These are phyloP conservation scores for Nymphaea thermarum DNA, from an alignment of 164 flowering plant genomes.

Conservation along the genomic window DNA sequence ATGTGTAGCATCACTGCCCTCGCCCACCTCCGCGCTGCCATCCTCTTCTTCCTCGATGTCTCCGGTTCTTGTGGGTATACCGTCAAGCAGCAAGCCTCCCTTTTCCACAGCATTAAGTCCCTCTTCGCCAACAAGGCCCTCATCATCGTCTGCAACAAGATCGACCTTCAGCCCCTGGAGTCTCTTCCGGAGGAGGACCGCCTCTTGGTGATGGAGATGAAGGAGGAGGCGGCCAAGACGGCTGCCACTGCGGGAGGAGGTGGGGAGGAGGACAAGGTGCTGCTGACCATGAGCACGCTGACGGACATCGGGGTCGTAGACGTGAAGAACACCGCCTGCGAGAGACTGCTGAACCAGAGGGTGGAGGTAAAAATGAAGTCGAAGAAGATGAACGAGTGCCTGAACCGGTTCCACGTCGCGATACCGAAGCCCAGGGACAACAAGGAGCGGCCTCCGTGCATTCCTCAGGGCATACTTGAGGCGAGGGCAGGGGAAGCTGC, in stretches of 20 bases:
- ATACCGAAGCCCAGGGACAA: slow-evolving; percentile 74
- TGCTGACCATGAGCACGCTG: slow-evolving; percentile 80
- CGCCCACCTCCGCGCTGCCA: slow-evolving; percentile 85
- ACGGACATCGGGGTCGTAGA: slow-evolving; percentile 75
- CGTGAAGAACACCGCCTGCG: slow-evolving; percentile 86
- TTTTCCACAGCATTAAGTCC: slow-evolving; percentile 89
- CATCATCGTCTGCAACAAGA: slow-evolving; percentile 81
- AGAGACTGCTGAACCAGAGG: slow-evolving; percentile 69
- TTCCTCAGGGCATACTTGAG: slow-evolving; percentile 72
- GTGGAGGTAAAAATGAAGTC: slow-evolving; percentile 86
- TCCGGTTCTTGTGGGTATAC: slow-evolving; percentile 89
- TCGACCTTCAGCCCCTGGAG: slow-evolving; percentile 81
- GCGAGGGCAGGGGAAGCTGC: slow-evolving; percentile 42
- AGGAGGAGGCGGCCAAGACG: slow-evolving; percentile 76
- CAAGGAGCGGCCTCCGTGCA: slow-evolving; percentile 76
- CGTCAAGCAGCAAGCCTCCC: slow-evolving; percentile 81
- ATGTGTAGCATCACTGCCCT: slow-evolving; percentile 96
- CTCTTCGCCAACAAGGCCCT: slow-evolving; percentile 79
- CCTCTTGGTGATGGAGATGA: slow-evolving; percentile 72
- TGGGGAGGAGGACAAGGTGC: slow-evolving; percentile 36
- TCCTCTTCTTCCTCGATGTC: slow-evolving; percentile 73
- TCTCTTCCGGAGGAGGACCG: slow-evolving; percentile 62
- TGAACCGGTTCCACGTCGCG: slow-evolving; percentile 80
- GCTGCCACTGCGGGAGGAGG: slow-evolving; percentile 61
- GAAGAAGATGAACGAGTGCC: slow-evolving; percentile 67